phyloP scores from a whole-genome alignment of 2,329 filamentous ascomycete species.

The Teratosphaeria zuluensis region DNA sequence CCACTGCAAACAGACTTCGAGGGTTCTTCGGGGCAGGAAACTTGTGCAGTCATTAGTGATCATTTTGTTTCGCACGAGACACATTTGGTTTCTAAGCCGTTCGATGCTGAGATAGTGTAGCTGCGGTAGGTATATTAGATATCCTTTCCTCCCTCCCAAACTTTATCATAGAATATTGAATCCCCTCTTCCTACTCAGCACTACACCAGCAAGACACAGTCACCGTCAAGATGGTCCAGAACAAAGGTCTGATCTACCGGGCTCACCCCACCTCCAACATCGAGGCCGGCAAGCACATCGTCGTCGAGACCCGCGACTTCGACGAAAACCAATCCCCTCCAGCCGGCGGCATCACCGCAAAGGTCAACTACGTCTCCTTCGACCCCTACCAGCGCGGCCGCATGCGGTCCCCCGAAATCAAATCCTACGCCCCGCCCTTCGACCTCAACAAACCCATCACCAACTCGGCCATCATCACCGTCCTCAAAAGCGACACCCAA shows the following conservation, averaged over 20 bases:
- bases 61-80: background rate
- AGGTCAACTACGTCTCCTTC: slow-evolving; percentile 65
- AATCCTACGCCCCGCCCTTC: slow-evolving; percentile 61
- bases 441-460: slow-evolving; percentile 52
- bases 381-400: slow-evolving; percentile 78
- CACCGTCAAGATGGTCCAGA: slow-evolving; percentile 43
- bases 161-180: background rate
- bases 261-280: slow-evolving; percentile 56
- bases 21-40: background rate
- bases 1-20: background rate
- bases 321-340: slow-evolving; percentile 52
- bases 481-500: slow-evolving; percentile 58
- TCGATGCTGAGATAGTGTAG: background rate
- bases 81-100: background rate
- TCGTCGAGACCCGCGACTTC: slow-evolving; percentile 57
- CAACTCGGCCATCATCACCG: slow-evolving; percentile 55
- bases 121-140: background rate
- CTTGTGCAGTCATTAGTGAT: background rate
- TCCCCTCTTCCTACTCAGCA: background rate
- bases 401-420: slow-evolving; percentile 56
- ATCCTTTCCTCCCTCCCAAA: background rate
- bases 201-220: background rate
- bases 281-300: slow-evolving; percentile 60
- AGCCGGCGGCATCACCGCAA: slow-evolving; percentile 57
- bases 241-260: slow-evolving; percentile 65